Base-by-base conservation (phyloP, 306 rosid species). In the Prinsepia uniflora region DNA sequence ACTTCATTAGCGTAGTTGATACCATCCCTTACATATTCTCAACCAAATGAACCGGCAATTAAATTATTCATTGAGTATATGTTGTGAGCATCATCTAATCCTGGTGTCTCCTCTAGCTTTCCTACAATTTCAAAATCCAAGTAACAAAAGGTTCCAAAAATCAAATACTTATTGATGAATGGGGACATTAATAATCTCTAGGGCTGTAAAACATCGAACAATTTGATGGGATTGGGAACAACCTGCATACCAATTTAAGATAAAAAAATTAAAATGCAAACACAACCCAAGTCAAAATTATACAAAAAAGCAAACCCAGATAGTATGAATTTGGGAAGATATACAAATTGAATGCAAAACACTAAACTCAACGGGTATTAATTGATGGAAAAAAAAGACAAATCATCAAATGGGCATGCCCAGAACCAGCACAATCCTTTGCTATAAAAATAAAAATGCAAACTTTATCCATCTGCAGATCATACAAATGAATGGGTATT, bases 21-120 rank as follows among this genome's bases (percentile, higher is more conserved):
- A 85, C 92, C 99, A 95, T 94, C 75, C 85, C 95, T 93, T 70
- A 88, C 97, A 88, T 85, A 86, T 70, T 87, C 96, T 90, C 86
- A 85, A 75, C 80, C 90, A 84, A 83, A 81, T 71, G 83, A 84
- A 81, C 83, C 86, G 10, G 74, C 84, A 86, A 84, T 40, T 80
- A 80, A 81, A 84, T 70, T 65, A 76, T 74, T 82, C 77, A 66
- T 76, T 63, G 77, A 85, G 79, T 30, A 44, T 45, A 75, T 52
- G 65, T 36, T 75, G 84, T 75, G 63, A 22, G 74, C 78, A 74
- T 74, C 43, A 80, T 81, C 63, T 72, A 82, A 36, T 39, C 79
- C 78, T 65, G 67, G 68, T 71, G 44, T 74, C 76, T 65, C 74
- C 79, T 80, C 75, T 76, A 78, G 62, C 79, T 73, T 86, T 76